These are phyloP conservation scores for Tephrocybe sp. DNA, from an alignment of 768 basidiomycete genomes.

Conservation along the genomic window DNA sequence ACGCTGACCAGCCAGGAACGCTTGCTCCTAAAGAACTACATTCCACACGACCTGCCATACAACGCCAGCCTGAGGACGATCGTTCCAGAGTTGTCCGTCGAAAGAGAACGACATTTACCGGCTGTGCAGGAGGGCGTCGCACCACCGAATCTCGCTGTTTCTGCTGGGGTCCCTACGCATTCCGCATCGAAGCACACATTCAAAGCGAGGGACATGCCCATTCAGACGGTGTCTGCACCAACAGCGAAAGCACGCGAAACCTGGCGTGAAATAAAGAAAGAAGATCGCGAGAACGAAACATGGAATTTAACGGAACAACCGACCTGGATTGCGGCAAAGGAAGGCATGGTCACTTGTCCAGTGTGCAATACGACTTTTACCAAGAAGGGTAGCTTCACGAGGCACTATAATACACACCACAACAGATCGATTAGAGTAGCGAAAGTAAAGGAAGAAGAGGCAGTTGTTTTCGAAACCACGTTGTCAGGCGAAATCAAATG, in stretches of 20 bases:
- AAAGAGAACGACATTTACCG: neutral
- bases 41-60: constrained; percentile 1
- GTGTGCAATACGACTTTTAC: neutral
- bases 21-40: neutral
- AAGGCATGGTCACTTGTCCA: neutral
- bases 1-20: neutral
- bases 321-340: neutral
- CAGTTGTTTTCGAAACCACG: too few species aligned
- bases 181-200: too few species aligned
- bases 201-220: too few species aligned
- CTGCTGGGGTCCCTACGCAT: too few species aligned
- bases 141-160: too few species aligned
- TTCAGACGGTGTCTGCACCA: too few species aligned
- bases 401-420: neutral
- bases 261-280: neutral
- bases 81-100: neutral
- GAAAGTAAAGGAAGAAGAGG: neutral
- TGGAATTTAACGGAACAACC: too few species aligned
- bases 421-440: neutral
- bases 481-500: too few species aligned
- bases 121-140: too few species aligned
- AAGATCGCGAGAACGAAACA: neutral
- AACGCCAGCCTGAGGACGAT: neutral
- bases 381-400: neutral
- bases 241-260: too few species aligned